Percentiles rank a stretch among this genome's conserved stretches.
Evolutionary conservation across 352 stramenopile species (phyloP).

Genomic region (Globisporangium cystogenes): DNA sequence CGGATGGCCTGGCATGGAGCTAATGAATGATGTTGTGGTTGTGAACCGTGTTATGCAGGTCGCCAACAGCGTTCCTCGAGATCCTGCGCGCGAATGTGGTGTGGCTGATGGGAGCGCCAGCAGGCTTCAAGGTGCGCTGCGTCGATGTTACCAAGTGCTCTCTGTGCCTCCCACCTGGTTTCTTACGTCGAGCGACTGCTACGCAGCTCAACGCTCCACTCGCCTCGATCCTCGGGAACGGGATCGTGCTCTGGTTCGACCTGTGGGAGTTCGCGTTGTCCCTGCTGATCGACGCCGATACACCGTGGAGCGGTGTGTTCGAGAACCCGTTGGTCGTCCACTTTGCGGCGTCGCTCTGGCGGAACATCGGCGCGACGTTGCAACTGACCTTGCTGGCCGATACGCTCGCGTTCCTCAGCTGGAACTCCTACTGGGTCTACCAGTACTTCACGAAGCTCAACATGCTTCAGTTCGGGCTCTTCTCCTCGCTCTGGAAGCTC

Average conservation of each 20-base stretch:
- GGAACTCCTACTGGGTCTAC: slow-evolving; percentile 87
- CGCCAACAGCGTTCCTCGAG: slow-evolving; percentile 27
- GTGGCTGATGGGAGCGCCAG: slow-evolving; percentile 72
- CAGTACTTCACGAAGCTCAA: slow-evolving; percentile 86
- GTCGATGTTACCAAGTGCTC: too few species aligned
- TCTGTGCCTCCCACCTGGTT: too few species aligned
- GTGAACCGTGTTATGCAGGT: slow-evolving; percentile 8
- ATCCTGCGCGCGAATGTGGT: slow-evolving; percentile 49
- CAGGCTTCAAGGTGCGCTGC: slow-evolving; percentile 57
- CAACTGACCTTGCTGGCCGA: slow-evolving; percentile 73
- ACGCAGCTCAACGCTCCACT: slow-evolving; percentile 82
- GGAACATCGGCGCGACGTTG: slow-evolving; percentile 56
- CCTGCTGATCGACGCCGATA: slow-evolving; percentile 8
- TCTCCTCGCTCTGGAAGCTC: slow-evolving; percentile 88
- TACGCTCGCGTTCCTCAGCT: slow-evolving; percentile 57
- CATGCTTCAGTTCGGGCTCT: slow-evolving; percentile 64
- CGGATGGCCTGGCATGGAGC: neutral
- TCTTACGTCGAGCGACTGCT: too few species aligned
- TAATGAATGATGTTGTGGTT: neutral
- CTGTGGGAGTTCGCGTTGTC: slow-evolving; percentile 62
- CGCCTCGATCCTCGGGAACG: slow-evolving; percentile 82
- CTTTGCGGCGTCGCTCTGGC: slow-evolving; percentile 1
- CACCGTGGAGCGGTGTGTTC: neutral
- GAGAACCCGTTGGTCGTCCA: neutral
- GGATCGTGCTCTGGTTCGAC: slow-evolving; percentile 76